phyloP scores from a whole-genome alignment of 768 basidiomycete genomes.

The Amanita jacksonii region DNA sequence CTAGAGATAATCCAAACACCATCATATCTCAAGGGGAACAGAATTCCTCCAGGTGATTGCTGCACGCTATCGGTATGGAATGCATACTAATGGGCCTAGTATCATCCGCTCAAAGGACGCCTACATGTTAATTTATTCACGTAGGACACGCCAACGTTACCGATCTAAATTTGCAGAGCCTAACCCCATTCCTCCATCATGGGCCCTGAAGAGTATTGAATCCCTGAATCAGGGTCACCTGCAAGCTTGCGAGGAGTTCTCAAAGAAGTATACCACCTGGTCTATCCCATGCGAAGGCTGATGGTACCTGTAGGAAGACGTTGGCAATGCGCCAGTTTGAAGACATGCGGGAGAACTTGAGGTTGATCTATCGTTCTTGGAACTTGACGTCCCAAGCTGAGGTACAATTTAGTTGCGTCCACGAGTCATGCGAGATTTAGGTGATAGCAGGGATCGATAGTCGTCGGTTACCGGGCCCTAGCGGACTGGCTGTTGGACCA shows the following conservation, averaged over 20 bases:
- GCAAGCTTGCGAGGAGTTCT: conserved; percentile 39
- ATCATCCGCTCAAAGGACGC: conserved; percentile 74
- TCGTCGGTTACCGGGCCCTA: conserved; percentile 53
- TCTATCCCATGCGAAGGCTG: neutral
- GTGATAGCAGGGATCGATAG: conserved; percentile 33
- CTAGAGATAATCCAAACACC: neutral
- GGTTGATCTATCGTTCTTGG: conserved; percentile 58
- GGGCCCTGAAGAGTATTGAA: conserved; percentile 44
- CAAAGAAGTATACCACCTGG: conserved; percentile 35
- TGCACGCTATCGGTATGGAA: neutral
- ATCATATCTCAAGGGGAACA: neutral
- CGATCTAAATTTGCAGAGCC: neutral
- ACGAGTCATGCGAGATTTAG: conserved; percentile 2
- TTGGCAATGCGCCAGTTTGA: conserved; percentile 35
- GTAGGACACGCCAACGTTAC: conserved; percentile 18
- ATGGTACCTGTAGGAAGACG: conserved; percentile 29
- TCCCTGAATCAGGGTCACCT: conserved; percentile 47
- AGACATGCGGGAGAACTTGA: conserved; percentile 41
- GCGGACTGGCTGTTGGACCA: conserved; percentile 49
- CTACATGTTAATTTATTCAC: conserved; percentile 90
- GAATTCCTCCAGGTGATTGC: conserved; percentile 5
- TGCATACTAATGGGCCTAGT: conserved; percentile 18
- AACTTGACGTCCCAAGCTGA: conserved; percentile 33
- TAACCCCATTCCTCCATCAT: conserved; percentile 39
- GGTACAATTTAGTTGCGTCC: conserved; percentile 24